Conservation (phyloP, 768 basidiomycete genomes). For the Serendipita sp. region DNA sequence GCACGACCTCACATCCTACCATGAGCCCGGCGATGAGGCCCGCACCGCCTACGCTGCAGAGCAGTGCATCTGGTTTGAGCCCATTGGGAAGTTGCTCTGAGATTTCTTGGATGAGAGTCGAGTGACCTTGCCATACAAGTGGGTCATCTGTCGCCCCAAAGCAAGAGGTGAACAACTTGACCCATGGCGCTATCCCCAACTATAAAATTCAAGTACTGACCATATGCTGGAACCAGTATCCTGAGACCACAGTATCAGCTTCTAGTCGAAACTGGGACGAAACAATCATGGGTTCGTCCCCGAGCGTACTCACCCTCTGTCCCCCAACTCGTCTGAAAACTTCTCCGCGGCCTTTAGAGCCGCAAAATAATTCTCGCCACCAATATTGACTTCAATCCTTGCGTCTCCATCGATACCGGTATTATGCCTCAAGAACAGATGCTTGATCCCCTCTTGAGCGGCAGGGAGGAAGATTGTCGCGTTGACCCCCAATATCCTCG, state of each 20-base stretch:
- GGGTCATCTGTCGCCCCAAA: conserved; percentile 30
- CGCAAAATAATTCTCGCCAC: neutral
- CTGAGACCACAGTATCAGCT: conserved; percentile 21
- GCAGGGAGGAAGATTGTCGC: conserved; percentile 57
- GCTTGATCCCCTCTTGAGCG: conserved; percentile 16
- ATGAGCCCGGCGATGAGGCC: conserved; percentile 58
- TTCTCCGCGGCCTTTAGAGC: neutral
- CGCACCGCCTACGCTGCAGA: conserved; percentile 65
- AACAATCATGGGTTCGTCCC: neutral
- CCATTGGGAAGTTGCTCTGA: conserved; percentile 29
- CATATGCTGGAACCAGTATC: conserved; percentile 52
- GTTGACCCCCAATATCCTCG: conserved; percentile 33
- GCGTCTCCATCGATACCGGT: conserved; percentile 22
- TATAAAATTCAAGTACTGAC: neutral
- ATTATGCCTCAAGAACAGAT: conserved; percentile 18
- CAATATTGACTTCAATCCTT: conserved; percentile 17
- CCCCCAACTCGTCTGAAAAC: neutral
- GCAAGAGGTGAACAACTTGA: neutral
- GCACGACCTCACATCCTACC: conserved; percentile 39
- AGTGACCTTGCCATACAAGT: conserved; percentile 57
- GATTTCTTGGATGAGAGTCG: conserved; percentile 57
- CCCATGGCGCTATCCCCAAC: neutral
- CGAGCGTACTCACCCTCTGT: neutral
- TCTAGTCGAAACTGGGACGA: conserved; percentile 23
- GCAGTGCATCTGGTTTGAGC: conserved; percentile 47